phyloP scores from a whole-genome alignment of 345 rosid genomes.

The Erysimum cheiranthoides region DNA sequence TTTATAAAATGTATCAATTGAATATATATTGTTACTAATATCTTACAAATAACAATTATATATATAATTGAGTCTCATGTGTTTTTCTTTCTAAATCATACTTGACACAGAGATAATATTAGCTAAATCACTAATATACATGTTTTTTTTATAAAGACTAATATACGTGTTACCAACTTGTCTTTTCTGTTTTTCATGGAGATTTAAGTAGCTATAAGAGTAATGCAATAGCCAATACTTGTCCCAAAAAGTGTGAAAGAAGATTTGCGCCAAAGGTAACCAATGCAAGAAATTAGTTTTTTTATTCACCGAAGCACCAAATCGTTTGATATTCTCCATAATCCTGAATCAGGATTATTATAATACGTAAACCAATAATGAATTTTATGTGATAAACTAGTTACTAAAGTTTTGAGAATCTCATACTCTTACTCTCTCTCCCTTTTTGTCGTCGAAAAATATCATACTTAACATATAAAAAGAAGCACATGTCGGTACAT shows the following conservation, averaged over 20 bases:
- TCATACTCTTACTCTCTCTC: conserved; percentile 26
- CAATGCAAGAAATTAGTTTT: neutral
- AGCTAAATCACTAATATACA: too few species aligned
- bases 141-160: too few species aligned
- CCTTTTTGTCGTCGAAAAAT: neutral
- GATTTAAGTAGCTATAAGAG: neutral
- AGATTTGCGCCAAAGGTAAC: neutral
- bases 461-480: conserved; percentile 4
- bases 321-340: conserved; percentile 30
- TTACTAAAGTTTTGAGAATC: conserved; percentile 18
- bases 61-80: too few species aligned
- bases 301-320: conserved; percentile 12
- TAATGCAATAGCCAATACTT: too few species aligned
- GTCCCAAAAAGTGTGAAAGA: neutral
- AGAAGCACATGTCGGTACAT: conserved; percentile 33
- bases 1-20: neutral
- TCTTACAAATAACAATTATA: too few species aligned
- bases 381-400: conserved; percentile 12
- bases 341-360: neutral
- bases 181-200: too few species aligned
- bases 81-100: too few species aligned
- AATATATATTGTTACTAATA: too few species aligned
- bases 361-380: conserved; percentile 9
- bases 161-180: too few species aligned
- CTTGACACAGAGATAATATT: too few species aligned